Conservation (phyloP, 805 yeast species). For the Candida krabiensis region DNA sequence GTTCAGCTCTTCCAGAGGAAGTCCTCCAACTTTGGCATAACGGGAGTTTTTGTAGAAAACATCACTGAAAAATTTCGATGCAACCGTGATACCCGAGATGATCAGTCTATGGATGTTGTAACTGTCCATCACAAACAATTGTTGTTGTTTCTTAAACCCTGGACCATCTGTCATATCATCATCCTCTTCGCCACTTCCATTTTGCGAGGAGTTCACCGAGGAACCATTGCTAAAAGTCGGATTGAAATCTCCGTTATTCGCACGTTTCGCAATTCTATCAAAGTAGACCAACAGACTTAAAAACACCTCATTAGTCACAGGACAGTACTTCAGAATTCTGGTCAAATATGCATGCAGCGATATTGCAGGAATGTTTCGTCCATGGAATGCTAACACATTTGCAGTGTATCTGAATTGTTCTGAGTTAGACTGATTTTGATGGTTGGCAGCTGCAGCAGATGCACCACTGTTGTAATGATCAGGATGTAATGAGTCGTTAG, state of each 20-base stretch:
- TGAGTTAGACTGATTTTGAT: slow-evolving; percentile 10
- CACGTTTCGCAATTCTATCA: slow-evolving; percentile 87
- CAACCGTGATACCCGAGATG: slow-evolving; percentile 92
- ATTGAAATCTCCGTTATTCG: slow-evolving; percentile 49
- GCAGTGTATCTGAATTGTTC: slow-evolving; percentile 52
- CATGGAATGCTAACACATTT: slow-evolving; percentile 87
- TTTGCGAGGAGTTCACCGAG: slow-evolving; percentile 5
- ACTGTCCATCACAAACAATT: slow-evolving; percentile 91
- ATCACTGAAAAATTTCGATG: slow-evolving; percentile 92
- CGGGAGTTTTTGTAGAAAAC: slow-evolving; percentile 92
- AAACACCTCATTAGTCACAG: slow-evolving; percentile 97
- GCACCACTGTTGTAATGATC: slow-evolving; percentile 51
- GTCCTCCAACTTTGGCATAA: slow-evolving; percentile 94
- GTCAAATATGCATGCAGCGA: slow-evolving; percentile 84
- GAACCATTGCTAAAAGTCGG: slow-evolving; percentile 18
- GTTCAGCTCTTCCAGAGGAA: slow-evolving; percentile 89
- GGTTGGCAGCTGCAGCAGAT: slow-evolving; percentile 19
- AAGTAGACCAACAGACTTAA: slow-evolving; percentile 86
- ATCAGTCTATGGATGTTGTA: slow-evolving; percentile 92
- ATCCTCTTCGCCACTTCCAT: slow-evolving; percentile 21
- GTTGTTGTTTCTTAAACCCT: slow-evolving; percentile 36
- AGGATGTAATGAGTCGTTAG: slow-evolving; percentile 82
- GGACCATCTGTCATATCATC: slow-evolving; percentile 20
- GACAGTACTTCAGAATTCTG: slow-evolving; percentile 93
- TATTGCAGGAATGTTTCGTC: slow-evolving; percentile 95